phyloP scores from a whole-genome alignment of 345 rosid genomes.

The Eutrema yunnanense region DNA sequence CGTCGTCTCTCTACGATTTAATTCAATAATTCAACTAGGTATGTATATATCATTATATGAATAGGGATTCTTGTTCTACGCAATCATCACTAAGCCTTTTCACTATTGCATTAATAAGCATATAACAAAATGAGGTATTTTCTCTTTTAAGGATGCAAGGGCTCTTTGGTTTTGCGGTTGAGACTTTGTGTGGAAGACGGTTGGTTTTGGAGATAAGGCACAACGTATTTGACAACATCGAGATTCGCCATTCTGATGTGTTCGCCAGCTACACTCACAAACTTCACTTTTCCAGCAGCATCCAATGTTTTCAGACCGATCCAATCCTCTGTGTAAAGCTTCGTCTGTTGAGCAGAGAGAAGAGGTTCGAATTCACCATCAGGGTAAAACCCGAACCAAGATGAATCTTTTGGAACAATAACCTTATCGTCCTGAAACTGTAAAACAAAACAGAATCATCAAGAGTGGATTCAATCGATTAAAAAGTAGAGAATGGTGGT shows the following conservation, averaged over 20 bases:
- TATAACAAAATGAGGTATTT: neutral
- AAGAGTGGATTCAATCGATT: neutral
- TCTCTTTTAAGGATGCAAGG: conserved; percentile 5
- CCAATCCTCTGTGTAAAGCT: conserved; percentile 64
- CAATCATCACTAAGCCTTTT: neutral
- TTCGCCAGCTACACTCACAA: conserved; percentile 48
- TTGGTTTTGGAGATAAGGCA: conserved; percentile 54
- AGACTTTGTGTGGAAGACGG: conserved; percentile 2
- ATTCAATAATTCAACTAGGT: neutral
- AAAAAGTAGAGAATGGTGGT: neutral
- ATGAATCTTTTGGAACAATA: conserved; percentile 74
- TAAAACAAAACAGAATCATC: neutral
- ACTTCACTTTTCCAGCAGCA: conserved; percentile 66
- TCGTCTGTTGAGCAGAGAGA: conserved; percentile 47
- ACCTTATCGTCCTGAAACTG: conserved; percentile 70
- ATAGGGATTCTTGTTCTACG: conserved; percentile 6
- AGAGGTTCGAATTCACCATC: conserved; percentile 61
- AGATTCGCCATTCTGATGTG: conserved; percentile 42
- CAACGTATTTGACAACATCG: conserved; percentile 50
- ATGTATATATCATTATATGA: neutral
- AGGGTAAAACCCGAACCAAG: conserved; percentile 85
- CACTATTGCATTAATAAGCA: neutral
- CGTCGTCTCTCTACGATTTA: conserved; percentile 22
- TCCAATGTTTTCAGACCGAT: conserved; percentile 63
- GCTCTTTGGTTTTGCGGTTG: conserved; percentile 13